Evolutionary conservation across 78 protist genomes (phyloP).

Genomic region (Dictyostelium intermedium): DNA sequence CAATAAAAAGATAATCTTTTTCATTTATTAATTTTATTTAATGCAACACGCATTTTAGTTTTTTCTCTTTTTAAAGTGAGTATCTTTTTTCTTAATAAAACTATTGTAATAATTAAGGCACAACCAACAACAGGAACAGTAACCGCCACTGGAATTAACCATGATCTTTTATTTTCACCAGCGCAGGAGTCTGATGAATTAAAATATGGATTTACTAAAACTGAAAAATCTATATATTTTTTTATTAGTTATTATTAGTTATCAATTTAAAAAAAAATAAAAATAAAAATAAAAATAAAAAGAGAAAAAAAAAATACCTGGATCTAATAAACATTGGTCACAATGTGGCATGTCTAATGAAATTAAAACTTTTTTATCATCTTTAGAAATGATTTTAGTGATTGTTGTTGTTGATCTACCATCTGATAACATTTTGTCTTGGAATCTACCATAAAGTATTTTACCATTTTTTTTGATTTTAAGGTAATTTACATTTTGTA

Average conservation of each 20-base stretch:
- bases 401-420: not conserved
- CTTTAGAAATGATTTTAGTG: not conserved
- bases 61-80: no score
- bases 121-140: not conserved
- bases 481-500: not conserved
- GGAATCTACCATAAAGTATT: slow-evolving; percentile 20
- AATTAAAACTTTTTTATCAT: not conserved
- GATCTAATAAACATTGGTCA: not conserved
- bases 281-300: no score
- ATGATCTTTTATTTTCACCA: not conserved
- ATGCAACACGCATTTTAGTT: no score
- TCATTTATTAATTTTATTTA: no score
- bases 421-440: not conserved
- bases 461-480: slow-evolving; percentile 12
- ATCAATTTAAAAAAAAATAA: no score
- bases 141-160: slow-evolving; percentile 6
- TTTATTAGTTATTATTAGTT: no score
- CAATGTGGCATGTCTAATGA: not conserved
- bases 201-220: not conserved
- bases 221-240: not conserved
- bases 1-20: no score
- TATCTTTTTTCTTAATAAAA: not conserved
- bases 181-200: not conserved
- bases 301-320: no score
- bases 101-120: not conserved